These are phyloP conservation scores for Exophiala aquamarina DNA, from an alignment of 2,329 filamentous ascomycete species.

Conservation along the genomic window DNA sequence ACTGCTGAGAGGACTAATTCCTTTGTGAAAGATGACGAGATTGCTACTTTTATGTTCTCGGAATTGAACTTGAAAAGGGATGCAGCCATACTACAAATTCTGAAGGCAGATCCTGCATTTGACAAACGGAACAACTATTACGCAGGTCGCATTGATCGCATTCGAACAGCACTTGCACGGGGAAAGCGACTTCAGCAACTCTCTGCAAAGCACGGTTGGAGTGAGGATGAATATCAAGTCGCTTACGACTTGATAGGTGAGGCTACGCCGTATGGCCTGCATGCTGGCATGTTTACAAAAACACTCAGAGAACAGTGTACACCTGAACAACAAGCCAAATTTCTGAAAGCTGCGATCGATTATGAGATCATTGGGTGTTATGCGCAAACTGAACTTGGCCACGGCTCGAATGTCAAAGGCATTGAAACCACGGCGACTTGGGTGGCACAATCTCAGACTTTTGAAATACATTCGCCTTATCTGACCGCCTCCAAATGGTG, in stretches of 20 bases:
- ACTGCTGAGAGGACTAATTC: too few relatives aligned
- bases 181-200: slow-evolving; percentile 51
- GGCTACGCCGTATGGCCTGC: slow-evolving; percentile 51
- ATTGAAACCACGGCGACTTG: slow-evolving; percentile 49
- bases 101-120: too few relatives aligned
- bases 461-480: slow-evolving; percentile 52
- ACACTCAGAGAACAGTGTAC: slow-evolving; percentile 51
- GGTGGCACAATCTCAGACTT: slow-evolving; percentile 44
- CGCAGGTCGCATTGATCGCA: too few relatives aligned
- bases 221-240: slow-evolving; percentile 50
- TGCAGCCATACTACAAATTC: too few relatives aligned
- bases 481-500: slow-evolving; percentile 56
- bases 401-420: slow-evolving; percentile 53
- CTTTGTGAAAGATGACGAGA: too few relatives aligned
- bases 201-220: slow-evolving; percentile 46
- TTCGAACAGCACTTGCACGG: too few relatives aligned
- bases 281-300: slow-evolving; percentile 51
- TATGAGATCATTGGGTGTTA: slow-evolving; percentile 53
- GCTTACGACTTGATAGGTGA: slow-evolving; percentile 53
- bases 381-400: slow-evolving; percentile 52
- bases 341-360: slow-evolving; percentile 48
- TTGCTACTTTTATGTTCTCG: too few relatives aligned
- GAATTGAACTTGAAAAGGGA: too few relatives aligned
- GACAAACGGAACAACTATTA: too few relatives aligned
- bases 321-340: slow-evolving; percentile 47